Percentiles rank a stretch among this genome's conserved stretches.
Conservation (phyloP, 2,329 filamentous ascomycete species). For the Claviceps sp. region DNA sequence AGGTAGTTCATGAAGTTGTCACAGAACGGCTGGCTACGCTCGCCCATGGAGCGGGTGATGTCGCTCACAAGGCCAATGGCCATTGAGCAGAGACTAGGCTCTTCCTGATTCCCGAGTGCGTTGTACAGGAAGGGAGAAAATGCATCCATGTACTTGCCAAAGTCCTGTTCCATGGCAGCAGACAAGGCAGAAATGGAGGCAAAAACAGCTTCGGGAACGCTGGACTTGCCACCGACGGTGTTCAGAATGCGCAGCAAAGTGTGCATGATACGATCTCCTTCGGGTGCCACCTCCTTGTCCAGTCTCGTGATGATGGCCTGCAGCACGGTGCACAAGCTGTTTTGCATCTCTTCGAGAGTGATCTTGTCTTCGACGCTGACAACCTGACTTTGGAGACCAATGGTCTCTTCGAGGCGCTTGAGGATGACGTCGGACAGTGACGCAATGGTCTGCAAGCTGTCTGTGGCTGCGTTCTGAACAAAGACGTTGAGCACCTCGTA, state of each 20-base stretch:
- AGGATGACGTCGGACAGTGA: conserved; percentile 78
- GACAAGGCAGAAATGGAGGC: conserved; percentile 85
- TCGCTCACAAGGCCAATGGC: conserved; percentile 96
- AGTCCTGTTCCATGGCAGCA: conserved; percentile 82
- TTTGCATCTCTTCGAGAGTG: conserved; percentile 94
- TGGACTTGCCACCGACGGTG: conserved; percentile 71
- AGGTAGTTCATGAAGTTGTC: conserved; percentile 98
- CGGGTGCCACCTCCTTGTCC: conserved; percentile 79
- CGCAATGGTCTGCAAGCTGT: conserved; percentile 69
- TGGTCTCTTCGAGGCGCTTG: conserved; percentile 78
- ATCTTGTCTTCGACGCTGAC: conserved; percentile 96
- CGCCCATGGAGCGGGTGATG: conserved; percentile 81
- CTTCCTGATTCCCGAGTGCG: conserved; percentile 88
- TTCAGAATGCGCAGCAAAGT: conserved; percentile 68
- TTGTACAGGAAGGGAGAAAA: conserved; percentile 90
- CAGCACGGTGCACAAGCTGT: conserved; percentile 80
- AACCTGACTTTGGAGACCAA: conserved; percentile 81
- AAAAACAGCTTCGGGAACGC: conserved; percentile 87
- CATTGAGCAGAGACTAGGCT: conserved; percentile 87
- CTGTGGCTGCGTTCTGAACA: conserved; percentile 76
- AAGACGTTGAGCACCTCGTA: conserved; percentile 97
- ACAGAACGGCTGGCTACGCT: conserved; percentile 86
- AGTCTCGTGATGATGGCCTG: conserved; percentile 84
- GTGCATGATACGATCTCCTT: conserved; percentile 90
- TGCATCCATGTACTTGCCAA: conserved; percentile 93